A percentile compares a stretch with the other conserved stretches of the same genome.
Evolutionary conservation across 1,139 yeast species (phyloP).

Genomic region (Insectozyma bohioensis): DNA sequence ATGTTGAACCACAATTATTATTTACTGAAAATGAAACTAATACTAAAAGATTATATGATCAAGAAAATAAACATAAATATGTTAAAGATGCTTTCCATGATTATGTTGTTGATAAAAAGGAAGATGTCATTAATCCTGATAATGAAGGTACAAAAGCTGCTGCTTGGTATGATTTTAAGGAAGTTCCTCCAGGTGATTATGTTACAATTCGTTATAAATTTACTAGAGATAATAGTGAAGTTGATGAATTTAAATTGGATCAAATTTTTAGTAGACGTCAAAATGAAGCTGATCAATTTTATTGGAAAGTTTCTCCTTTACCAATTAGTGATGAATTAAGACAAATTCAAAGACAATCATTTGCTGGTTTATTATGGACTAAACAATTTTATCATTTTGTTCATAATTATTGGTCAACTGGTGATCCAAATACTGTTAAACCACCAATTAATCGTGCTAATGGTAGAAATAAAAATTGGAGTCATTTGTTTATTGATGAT

Average conservation of each 20-base stretch:
- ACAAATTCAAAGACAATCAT: conserved; percentile 89
- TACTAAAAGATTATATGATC: conserved; percentile 62
- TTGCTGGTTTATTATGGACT: conserved; percentile 93
- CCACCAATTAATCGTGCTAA: conserved; percentile 82
- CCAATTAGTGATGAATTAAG: conserved; percentile 84
- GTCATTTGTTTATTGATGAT: conserved; percentile 85
- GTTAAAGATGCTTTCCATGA: conserved; percentile 95
- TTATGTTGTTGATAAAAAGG: conserved; percentile 60
- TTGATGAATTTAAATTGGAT: conserved; percentile 81
- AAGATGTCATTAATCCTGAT: conserved; percentile 54
- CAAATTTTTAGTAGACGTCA: conserved; percentile 70
- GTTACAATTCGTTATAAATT: conserved; percentile 84
- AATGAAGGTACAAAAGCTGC: conserved; percentile 56
- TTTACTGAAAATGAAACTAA: conserved; percentile 94
- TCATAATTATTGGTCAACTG: conserved; percentile 84
- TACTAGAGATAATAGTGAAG: conserved; percentile 46
- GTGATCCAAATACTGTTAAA: conserved; percentile 76
- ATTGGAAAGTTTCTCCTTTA: conserved; percentile 85
- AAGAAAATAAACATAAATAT: conserved; percentile 54
- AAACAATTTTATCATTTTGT: conserved; percentile 90
- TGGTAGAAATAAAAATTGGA: conserved; percentile 88
- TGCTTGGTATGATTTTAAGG: conserved; percentile 81
- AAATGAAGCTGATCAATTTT: conserved; percentile 91
- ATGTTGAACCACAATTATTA: conserved; percentile 71
- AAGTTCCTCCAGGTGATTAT: conserved; percentile 84